These are phyloP conservation scores for Gossypium rotundifolium DNA, from an alignment of 345 rosid species.

Conservation along the genomic window DNA sequence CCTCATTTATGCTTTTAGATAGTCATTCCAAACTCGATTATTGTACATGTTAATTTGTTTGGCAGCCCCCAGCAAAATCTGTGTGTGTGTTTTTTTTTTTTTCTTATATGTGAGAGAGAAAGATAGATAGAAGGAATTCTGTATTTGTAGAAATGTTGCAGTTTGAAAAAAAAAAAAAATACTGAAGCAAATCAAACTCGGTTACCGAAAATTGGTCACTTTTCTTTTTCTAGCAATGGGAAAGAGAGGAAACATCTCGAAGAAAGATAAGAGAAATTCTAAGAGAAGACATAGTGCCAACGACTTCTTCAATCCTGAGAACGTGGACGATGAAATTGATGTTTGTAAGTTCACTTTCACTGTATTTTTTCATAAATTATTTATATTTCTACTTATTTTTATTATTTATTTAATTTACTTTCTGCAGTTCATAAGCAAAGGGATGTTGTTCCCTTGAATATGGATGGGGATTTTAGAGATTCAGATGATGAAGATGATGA, in stretches of 20 bases:
- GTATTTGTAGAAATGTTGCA: too few species aligned
- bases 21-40: too few species aligned
- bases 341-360: not conserved
- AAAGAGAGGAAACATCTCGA: not conserved
- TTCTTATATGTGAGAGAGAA: too few species aligned
- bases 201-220: too few species aligned
- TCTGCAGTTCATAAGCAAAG: slow-evolving; percentile 79
- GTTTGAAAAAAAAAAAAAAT: too few species aligned
- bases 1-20: too few species aligned
- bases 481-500: slow-evolving; percentile 72
- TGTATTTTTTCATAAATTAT: too few species aligned
- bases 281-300: not conserved
- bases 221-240: not conserved
- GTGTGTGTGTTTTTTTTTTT: too few species aligned
- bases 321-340: slow-evolving; percentile 1
- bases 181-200: too few species aligned
- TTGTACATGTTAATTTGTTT: too few species aligned
- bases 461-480: slow-evolving; percentile 49
- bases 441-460: slow-evolving; percentile 64
- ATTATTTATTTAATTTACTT: not conserved
- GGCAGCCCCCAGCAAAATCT: too few species aligned
- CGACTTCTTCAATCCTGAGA: not conserved
- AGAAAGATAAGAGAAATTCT: not conserved
- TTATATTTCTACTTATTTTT: not conserved
- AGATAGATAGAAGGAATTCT: too few species aligned